Base-by-base conservation (phyloP, 192 early-diverging fungal genomes). In the Entomortierella lignicola region DNA sequence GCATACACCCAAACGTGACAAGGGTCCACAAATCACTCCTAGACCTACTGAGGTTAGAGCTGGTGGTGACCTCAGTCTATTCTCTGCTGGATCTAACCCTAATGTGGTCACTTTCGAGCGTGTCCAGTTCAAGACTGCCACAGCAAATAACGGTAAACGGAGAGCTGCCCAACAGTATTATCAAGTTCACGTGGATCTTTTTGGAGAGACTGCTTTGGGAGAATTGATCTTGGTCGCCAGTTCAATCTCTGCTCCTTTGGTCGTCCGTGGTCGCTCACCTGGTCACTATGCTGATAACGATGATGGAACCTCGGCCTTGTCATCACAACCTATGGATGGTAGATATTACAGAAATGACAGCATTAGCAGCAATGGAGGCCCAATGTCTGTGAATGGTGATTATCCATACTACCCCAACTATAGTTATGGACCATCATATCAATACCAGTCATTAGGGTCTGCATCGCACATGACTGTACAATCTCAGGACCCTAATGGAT, bases 71-170 rank as follows among this genome's bases (percentile, higher is more conserved):
- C 66, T 91, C 10, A 85, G 79, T 66, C 8, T 61, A 17, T 43
- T 72, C 26, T 72, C 80, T 8, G 37, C 72, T 15, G 67, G 66
- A 12, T 55, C 75, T 27, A 85, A 85, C 44, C 61, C 84, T 42
- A 82, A 84, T 30, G 84, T 89, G 0, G 89, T 91, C 11, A 93
- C 94, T 44, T 99, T 95, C 77, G 96, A 99, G 61, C 88, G 97
- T 39, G 86, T 99, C 42, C 97, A 99, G 85, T 99, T 99, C 90
- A 98, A 98, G 71, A 92, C 93, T 0, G 96, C 97, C 23, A 99
- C 97, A 0, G 94, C 94, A 27, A 99, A 98, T 81, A 98, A 97
- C 68, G 94, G 95, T 55, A 95, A 96, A 80, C 89, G 96, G 50
- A 85, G 94, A 23, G 94, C 94, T 17, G 95, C 96, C 13, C 97